Base-by-base conservation (phyloP, 768 basidiomycete genomes). In the Suillus sp. region DNA sequence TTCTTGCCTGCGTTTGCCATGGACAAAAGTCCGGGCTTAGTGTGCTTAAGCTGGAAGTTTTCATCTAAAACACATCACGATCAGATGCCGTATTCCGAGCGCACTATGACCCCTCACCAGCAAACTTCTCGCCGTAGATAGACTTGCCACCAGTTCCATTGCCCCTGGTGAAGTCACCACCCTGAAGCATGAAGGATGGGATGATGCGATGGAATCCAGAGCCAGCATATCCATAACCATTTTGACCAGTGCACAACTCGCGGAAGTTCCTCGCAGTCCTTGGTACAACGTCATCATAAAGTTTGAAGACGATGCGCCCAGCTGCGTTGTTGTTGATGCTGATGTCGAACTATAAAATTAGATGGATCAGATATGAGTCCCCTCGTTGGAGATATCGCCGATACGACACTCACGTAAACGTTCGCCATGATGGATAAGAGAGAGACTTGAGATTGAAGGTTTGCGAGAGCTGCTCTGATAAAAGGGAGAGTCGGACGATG, bases 161-260 rank as follows among this genome's bases (percentile, higher is more conserved):
- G 34, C 75, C 72, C 20, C 63, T 68, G 66, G 88, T 90, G 75
- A 96, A 96, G 74, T 95, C 93, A 62, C 95, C 95, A 30, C 93
- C 94, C 75, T 96, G 94, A 62, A 93, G 81, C 92, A 94, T 94
- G 78, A 94, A 95, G 47, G 82, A 56, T 67, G 90, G 90, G 72
- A 95, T 93, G 70, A 95, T 78, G 66, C 93, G 90, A 76, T 95
- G 93, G 86, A 95, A 95, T 0, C 43, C 27, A 25, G 79, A 80
- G 16, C 86, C 88, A 57, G 74, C 55, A 79, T 96, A 98, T 53
- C 93, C 90, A 63, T 77, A 92, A 4, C 91, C 91, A 60, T 90
- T 70, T 72, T 84, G 69, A 51, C 92, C 90, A 14, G 91, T 93
- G 61, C 88, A 88, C 55, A 97, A 84, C 76, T 93, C 92, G 60